Conservation (phyloP, 129 eudicot genomes). For the Centrapalus pauciflorus region DNA sequence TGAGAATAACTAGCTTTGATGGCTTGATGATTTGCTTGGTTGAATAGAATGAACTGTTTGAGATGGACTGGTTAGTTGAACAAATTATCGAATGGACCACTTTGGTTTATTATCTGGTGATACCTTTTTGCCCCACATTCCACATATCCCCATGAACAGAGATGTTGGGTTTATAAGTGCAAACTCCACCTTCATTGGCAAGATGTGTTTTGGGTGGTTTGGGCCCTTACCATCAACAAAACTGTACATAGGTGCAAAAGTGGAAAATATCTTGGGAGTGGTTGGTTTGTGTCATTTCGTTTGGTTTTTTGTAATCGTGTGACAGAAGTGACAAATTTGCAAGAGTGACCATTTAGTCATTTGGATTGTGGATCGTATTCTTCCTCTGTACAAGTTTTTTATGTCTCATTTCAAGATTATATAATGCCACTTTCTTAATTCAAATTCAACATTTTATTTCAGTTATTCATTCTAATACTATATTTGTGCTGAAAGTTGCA, state of each 20-base stretch:
- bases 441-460: not conserved
- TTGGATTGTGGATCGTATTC: not conserved
- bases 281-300: not conserved
- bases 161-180: too few species aligned
- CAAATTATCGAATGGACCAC: too few species aligned
- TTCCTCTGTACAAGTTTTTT: not conserved
- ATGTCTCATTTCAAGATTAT: not conserved
- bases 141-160: too few species aligned
- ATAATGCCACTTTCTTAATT: too few species aligned
- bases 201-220: too few species aligned
- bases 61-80: not conserved
- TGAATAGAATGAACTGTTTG: not conserved
- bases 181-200: too few species aligned
- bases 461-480: not conserved
- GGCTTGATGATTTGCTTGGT: not conserved
- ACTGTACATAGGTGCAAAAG: too few species aligned
- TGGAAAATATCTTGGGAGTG: too few species aligned
- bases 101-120: too few species aligned
- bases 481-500: not conserved
- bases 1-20: not conserved
- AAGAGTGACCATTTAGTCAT: not conserved
- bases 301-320: not conserved
- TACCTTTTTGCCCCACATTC: too few species aligned
- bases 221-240: too few species aligned
- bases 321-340: not conserved